Conservation (phyloP, 1,284 basidiomycete genomes). For the Tremellales sp. region DNA sequence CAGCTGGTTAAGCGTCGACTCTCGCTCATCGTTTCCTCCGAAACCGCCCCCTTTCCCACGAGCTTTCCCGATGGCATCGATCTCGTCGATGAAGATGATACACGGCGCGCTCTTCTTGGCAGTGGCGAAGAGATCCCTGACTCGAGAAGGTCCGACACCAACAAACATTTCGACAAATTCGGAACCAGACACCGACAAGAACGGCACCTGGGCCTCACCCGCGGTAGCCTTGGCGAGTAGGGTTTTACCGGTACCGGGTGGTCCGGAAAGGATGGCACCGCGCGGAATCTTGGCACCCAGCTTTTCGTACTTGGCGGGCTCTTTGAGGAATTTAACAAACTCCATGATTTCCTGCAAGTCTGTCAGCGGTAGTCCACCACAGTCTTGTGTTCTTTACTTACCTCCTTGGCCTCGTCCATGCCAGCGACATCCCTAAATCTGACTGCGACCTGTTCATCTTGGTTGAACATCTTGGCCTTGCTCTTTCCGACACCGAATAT, state of each 20-base stretch:
- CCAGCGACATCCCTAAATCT: constrained; percentile 96
- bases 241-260: constrained; percentile 98
- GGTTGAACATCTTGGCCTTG: constrained; percentile 92
- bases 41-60: constrained; percentile 83
- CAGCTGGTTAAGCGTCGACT: constrained; percentile 95
- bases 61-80: constrained; percentile 96
- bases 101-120: constrained; percentile 97
- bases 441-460: constrained; percentile 90
- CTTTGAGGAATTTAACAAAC: constrained; percentile 98
- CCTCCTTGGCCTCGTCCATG: constrained; percentile 98
- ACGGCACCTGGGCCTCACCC: constrained; percentile 94
- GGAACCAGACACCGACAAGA: constrained; percentile 96
- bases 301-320: constrained; percentile 89
- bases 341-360: constrained; percentile 84
- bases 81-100: constrained; percentile 98
- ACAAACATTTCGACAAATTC: constrained; percentile 99
- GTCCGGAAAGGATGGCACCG: constrained; percentile 95
- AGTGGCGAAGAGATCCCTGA: constrained; percentile 93
- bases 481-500: constrained; percentile 98
- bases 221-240: constrained; percentile 97
- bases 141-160: constrained; percentile 94
- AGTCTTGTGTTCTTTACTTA: constrained; percentile 19
- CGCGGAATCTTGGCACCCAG: constrained; percentile 98
- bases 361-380: constrained; percentile 9
- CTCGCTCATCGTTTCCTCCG: constrained; percentile 96